Conservation (phyloP, 768 basidiomycete genomes). For the Tulasnella sp. region DNA sequence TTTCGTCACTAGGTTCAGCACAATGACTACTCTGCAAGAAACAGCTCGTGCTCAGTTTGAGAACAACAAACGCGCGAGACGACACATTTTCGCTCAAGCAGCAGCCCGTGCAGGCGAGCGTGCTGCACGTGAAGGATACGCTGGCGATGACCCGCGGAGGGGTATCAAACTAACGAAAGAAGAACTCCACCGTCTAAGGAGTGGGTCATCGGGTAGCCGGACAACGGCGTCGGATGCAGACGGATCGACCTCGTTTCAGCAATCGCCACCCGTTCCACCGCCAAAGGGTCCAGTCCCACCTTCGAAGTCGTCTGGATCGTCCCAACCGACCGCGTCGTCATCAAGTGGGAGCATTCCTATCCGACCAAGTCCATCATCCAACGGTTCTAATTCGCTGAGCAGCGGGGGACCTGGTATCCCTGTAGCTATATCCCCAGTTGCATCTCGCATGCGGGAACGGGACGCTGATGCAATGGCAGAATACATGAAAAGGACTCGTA, state of each 20-base stretch:
- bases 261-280: background rate
- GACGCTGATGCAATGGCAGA: slow-evolving; percentile 88
- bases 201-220: slow-evolving; percentile 75
- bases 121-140: slow-evolving; percentile 32
- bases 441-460: slow-evolving; percentile 72
- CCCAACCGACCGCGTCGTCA: slow-evolving; percentile 38
- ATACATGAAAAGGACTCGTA: slow-evolving; percentile 75
- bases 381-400: slow-evolving; percentile 16
- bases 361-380: slow-evolving; percentile 7
- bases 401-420: background rate
- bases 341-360: slow-evolving; percentile 34
- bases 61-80: slow-evolving; percentile 69
- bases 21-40: slow-evolving; percentile 72
- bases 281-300: background rate
- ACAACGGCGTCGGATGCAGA: slow-evolving; percentile 67
- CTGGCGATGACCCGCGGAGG: slow-evolving; percentile 33
- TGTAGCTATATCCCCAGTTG: slow-evolving; percentile 66
- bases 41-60: slow-evolving; percentile 76
- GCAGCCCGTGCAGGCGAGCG: slow-evolving; percentile 63
- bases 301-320: slow-evolving; percentile 48
- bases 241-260: background rate
- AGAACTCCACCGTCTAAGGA: slow-evolving; percentile 54
- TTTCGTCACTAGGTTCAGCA: slow-evolving; percentile 52
- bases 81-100: slow-evolving; percentile 67
- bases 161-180: slow-evolving; percentile 26